Conservation (phyloP, 2,329 filamentous ascomycete species). For the Nigrospora sphaerica region DNA sequence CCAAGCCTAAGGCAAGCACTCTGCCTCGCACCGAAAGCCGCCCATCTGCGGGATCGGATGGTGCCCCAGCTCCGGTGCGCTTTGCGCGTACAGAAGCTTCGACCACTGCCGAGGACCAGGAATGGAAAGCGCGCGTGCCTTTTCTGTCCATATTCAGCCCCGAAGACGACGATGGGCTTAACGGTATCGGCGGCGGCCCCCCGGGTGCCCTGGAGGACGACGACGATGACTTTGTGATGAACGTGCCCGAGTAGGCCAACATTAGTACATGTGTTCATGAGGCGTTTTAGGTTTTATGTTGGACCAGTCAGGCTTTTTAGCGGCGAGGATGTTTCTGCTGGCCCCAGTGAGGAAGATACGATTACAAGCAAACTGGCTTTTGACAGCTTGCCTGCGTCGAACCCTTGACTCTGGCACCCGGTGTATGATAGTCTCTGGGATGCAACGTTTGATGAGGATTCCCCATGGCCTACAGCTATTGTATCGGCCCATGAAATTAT, state of each 20-base stretch:
- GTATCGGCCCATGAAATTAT: no score
- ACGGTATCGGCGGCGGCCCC: constrained; percentile 19
- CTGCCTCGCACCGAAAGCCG: constrained; percentile 26
- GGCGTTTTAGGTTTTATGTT: not conserved
- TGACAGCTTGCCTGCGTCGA: no score
- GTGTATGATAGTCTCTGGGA: no score
- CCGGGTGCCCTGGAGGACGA: constrained; percentile 31
- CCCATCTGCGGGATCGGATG: constrained; percentile 29
- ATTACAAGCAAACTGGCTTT: no score
- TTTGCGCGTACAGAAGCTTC: constrained; percentile 25
- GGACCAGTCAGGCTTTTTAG: constrained; percentile 3
- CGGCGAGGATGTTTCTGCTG: not conserved
- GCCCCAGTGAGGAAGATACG: no score
- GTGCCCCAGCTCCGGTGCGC: constrained; percentile 41
- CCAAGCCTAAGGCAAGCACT: constrained; percentile 8
- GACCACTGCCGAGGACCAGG: constrained; percentile 21
- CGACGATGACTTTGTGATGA: constrained; percentile 50
- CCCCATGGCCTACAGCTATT: no score
- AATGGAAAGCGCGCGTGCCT: constrained; percentile 34
- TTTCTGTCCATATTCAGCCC: constrained; percentile 53
- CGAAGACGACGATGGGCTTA: constrained; percentile 30
- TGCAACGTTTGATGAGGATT: no score
- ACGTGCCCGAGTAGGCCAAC: constrained; percentile 25
- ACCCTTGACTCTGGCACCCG: no score
- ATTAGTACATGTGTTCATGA: constrained; percentile 1